These are phyloP conservation scores for Austroboletus rostrupii DNA, from an alignment of 1,284 basidiomycete species.

Conservation along the genomic window DNA sequence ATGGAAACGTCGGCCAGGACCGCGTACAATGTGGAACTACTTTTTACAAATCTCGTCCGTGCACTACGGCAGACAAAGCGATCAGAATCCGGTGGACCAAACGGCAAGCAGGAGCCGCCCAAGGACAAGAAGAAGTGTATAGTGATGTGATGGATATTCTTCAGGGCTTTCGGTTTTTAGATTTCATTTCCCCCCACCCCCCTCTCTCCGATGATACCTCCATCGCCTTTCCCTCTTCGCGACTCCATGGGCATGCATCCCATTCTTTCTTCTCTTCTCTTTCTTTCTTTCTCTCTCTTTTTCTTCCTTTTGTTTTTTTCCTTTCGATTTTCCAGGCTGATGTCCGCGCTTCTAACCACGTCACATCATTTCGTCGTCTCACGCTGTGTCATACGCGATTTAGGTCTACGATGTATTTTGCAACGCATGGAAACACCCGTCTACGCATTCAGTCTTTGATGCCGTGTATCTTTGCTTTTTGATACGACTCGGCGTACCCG, in stretches of 20 bases:
- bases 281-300: conserved; percentile 4
- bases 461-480: neutral
- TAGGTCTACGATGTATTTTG: conserved; percentile 38
- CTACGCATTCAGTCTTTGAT: conserved; percentile 14
- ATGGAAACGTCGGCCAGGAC: conserved; percentile 97
- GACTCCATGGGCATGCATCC: conserved; percentile 26
- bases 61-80: conserved; percentile 70
- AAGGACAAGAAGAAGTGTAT: conserved; percentile 62
- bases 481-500: conserved; percentile 9
- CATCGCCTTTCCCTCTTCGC: conserved; percentile 39
- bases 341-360: conserved; percentile 28
- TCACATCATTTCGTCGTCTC: conserved; percentile 35
- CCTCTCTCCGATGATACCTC: conserved; percentile 72
- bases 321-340: conserved; percentile 25
- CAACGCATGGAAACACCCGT: conserved; percentile 33
- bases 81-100: conserved; percentile 25
- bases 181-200: conserved; percentile 49
- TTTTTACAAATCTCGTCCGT: conserved; percentile 90
- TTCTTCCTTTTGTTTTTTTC: conserved; percentile 9
- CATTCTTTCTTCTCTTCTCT: conserved; percentile 14
- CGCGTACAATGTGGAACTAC: conserved; percentile 89
- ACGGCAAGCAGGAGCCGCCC: conserved; percentile 29
- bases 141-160: conserved; percentile 68
- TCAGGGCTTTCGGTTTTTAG: conserved; percentile 60
- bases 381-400: conserved; percentile 39